Percentiles rank a stretch among this genome's conserved stretches.
Conservation (phyloP, 1,284 basidiomycete species). For the Tylopilus sp. region DNA sequence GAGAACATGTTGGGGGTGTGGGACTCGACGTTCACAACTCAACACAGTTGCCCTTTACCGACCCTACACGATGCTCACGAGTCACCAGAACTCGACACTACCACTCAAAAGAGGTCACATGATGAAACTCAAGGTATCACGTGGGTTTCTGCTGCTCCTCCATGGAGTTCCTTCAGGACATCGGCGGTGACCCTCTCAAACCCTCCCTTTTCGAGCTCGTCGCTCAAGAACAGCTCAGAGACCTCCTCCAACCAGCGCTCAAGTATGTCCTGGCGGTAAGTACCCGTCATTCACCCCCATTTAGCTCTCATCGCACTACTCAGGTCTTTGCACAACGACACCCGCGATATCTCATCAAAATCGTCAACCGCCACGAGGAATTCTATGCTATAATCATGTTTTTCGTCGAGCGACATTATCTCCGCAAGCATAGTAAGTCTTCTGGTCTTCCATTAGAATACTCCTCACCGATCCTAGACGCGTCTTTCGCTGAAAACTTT, state of each 20-base stretch:
- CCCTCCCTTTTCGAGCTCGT: slow-evolving; percentile 95
- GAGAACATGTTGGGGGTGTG: too few species aligned
- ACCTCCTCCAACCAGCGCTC: slow-evolving; percentile 90
- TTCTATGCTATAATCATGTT: slow-evolving; percentile 89
- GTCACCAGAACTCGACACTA: too few species aligned
- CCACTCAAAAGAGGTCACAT: slow-evolving; percentile 26
- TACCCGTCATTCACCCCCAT: neutral
- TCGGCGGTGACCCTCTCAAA: slow-evolving; percentile 67
- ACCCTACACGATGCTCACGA: too few species aligned
- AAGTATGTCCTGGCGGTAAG: slow-evolving; percentile 91
- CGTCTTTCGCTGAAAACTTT: slow-evolving; percentile 91
- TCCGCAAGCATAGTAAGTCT: slow-evolving; percentile 72
- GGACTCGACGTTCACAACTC: too few species aligned
- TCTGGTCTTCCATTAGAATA: neutral
- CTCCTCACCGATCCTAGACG: slow-evolving; percentile 45
- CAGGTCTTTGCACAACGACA: slow-evolving; percentile 95
- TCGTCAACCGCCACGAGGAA: slow-evolving; percentile 96
- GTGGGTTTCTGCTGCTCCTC: neutral
- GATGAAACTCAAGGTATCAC: slow-evolving; percentile 30
- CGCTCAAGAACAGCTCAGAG: slow-evolving; percentile 91
- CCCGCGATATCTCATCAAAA: slow-evolving; percentile 86
- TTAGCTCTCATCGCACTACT: slow-evolving; percentile 1
- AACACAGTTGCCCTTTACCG: too few species aligned
- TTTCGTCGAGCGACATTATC: slow-evolving; percentile 87
- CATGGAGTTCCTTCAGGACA: slow-evolving; percentile 82